phyloP scores from a whole-genome alignment of 108 stramenopile species.

The Cyclotella sp. region DNA sequence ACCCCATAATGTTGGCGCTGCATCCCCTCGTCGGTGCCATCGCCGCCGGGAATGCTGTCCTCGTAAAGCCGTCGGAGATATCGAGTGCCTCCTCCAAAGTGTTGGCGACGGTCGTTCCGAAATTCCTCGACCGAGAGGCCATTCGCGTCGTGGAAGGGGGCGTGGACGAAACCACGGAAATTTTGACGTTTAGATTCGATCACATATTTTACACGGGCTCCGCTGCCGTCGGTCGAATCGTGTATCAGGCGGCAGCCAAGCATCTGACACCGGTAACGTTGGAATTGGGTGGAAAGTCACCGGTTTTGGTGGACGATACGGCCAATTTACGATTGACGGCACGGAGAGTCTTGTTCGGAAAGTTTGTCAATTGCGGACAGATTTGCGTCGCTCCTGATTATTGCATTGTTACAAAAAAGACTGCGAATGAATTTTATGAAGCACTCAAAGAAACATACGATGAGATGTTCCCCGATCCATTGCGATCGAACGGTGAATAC shows the following conservation, averaged over 20 bases:
- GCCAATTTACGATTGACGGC: slow-evolving; percentile 65
- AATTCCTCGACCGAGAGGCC: slow-evolving; percentile 72
- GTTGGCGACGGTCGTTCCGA: slow-evolving; percentile 46
- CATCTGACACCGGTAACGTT: slow-evolving; percentile 87
- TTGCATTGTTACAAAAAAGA: slow-evolving; percentile 52
- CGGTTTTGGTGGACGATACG: slow-evolving; percentile 70
- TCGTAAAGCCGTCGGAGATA: slow-evolving; percentile 88
- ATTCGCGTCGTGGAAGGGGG: slow-evolving; percentile 79
- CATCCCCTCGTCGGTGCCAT: slow-evolving; percentile 71
- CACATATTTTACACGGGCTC: slow-evolving; percentile 92
- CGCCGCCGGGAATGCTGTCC: slow-evolving; percentile 84
- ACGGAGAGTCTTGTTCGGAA: slow-evolving; percentile 69
- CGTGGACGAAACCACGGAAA: slow-evolving; percentile 58
- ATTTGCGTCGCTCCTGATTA: slow-evolving; percentile 91
- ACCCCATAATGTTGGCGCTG: slow-evolving; percentile 70
- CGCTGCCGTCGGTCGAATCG: slow-evolving; percentile 66
- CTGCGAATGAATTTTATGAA: background rate
- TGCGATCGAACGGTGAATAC: slow-evolving; percentile 4
- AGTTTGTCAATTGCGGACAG: slow-evolving; percentile 85
- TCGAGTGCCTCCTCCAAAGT: slow-evolving; percentile 46
- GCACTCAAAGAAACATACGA: slow-evolving; percentile 16
- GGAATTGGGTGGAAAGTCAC: slow-evolving; percentile 95
- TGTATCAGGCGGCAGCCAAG: slow-evolving; percentile 78
- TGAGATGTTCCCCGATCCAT: slow-evolving; percentile 1
- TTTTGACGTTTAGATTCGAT: slow-evolving; percentile 74